Evolutionary conservation across 202 grass and related monocot genomes (phyloP).

Genomic region (Musa balbisiana): DNA sequence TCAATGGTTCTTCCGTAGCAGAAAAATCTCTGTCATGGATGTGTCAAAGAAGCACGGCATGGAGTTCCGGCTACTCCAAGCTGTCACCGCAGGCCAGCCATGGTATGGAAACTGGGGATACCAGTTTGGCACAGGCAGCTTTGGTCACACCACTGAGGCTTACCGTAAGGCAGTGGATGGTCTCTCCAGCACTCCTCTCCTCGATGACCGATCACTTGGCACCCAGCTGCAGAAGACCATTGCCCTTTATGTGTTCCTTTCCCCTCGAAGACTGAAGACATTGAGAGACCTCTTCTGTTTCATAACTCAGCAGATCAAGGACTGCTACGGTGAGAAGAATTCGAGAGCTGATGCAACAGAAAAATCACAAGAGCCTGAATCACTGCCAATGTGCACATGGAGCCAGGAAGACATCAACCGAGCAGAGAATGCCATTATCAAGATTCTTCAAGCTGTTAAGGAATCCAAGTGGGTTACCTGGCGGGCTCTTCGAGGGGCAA

Average conservation of each 20-base stretch:
- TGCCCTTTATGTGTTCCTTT: slow-evolving; percentile 41
- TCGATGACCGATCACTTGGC: slow-evolving; percentile 21
- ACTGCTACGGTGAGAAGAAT: not conserved
- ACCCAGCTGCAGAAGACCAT: slow-evolving; percentile 38
- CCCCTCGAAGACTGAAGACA: slow-evolving; percentile 23
- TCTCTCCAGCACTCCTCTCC: slow-evolving; percentile 39
- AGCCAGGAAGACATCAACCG: slow-evolving; percentile 28
- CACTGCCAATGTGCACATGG: slow-evolving; percentile 20
- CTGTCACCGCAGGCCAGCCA: slow-evolving; percentile 30
- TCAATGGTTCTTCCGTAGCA: slow-evolving; percentile 8
- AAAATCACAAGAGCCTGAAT: not conserved
- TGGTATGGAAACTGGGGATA: slow-evolving; percentile 72
- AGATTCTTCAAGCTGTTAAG: slow-evolving; percentile 37
- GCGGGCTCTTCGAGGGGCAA: slow-evolving; percentile 35
- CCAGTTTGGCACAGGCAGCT: slow-evolving; percentile 45
- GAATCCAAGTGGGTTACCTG: slow-evolving; percentile 32
- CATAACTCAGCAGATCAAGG: slow-evolving; percentile 22
- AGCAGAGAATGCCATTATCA: slow-evolving; percentile 30
- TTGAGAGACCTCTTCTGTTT: slow-evolving; percentile 42
- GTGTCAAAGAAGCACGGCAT: slow-evolving; percentile 46
- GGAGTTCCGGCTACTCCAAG: slow-evolving; percentile 40
- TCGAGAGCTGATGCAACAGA: slow-evolving; percentile 8
- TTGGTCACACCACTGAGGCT: slow-evolving; percentile 36
- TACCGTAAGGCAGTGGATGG: slow-evolving; percentile 35
- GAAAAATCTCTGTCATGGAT: slow-evolving; percentile 57